Base-by-base conservation (phyloP, 148 eudicot species). In the Agrostemma githago region DNA sequence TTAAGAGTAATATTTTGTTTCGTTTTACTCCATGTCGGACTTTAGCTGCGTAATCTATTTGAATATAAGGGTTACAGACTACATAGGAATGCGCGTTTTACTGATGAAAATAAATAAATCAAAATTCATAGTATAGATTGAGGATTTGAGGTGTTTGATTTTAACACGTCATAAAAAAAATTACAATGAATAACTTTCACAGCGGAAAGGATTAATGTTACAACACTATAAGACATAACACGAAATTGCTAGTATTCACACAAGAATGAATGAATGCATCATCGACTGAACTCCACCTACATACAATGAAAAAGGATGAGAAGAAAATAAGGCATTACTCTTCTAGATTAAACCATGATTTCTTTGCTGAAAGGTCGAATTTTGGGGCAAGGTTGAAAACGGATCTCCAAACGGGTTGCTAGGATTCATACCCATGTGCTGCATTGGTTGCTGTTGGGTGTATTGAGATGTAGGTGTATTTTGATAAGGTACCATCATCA, bases 351-450 rank as follows among this genome's bases (percentile, higher is more conserved):
- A 72, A 41, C 78, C 74, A 70, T 86, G 87, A 73, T 91, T 86
- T 26, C 87, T 89, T 1, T 83, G 84, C 26, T 80, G 86, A 37
- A 86, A 79, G 72, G 41, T 74, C 19, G 87, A 15, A 70, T 66
- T 83, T 70, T 79, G 91, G 1, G 85, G 81, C 65, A 79, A 73
- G 69, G 58, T 70, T 11, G 73, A 40, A 72, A 86, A 91, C 0
- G 91, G 91, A 58, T 94, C 97, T 21, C 95, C 97, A 57, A 91
- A 94, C 0, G 98, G 95, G 73, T 94, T 94, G 42, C 72, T 10
- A 43, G 75, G 51, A 40, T 61, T 70, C 70, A 67, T 68, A 48
- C 80, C 76, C 59, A 61, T 77, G 51, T 70, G 53, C 72, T 78
- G 80, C 6, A 34, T 11, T 26, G 59, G 77, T 76, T 72, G 78